Percentiles rank a stretch among this genome's conserved stretches.
phyloP scores from a whole-genome alignment of 495 filamentous ascomycete genomes.

The Podospora comata region DNA sequence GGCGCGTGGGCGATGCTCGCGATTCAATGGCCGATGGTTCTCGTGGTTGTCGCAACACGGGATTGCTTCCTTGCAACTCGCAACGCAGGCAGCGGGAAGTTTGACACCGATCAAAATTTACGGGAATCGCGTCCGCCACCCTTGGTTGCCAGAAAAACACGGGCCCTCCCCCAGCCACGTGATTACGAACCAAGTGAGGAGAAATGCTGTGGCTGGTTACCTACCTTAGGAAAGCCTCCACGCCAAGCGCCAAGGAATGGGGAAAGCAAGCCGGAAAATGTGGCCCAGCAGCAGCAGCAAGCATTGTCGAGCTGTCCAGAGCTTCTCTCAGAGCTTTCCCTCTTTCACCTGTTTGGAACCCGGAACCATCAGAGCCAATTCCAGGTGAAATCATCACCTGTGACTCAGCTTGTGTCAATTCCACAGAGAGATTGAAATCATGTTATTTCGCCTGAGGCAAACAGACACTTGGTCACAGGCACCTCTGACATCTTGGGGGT shows the following conservation, averaged over 20 bases:
- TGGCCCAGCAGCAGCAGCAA: background rate
- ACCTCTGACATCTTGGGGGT: background rate
- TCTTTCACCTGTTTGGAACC: background rate
- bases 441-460: background rate
- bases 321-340: background rate
- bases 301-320: background rate
- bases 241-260: background rate
- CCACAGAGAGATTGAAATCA: no score
- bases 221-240: background rate
- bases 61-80: background rate
- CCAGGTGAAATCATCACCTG: background rate
- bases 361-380: no score
- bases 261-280: background rate
- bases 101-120: conserved; percentile 29
- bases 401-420: background rate
- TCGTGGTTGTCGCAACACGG: conserved; percentile 27
- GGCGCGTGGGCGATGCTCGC: conserved; percentile 22
- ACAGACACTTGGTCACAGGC: background rate
- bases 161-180: conserved; percentile 26
- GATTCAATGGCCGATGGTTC: conserved; percentile 34
- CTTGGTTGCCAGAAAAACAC: conserved; percentile 15
- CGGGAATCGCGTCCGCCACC: conserved; percentile 28
- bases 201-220: conserved; percentile 23
- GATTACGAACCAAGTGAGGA: conserved; percentile 19
- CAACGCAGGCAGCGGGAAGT: conserved; percentile 13